Conservation (phyloP, 148 eudicot species). For the Mesembryanthemum crystallinum region DNA sequence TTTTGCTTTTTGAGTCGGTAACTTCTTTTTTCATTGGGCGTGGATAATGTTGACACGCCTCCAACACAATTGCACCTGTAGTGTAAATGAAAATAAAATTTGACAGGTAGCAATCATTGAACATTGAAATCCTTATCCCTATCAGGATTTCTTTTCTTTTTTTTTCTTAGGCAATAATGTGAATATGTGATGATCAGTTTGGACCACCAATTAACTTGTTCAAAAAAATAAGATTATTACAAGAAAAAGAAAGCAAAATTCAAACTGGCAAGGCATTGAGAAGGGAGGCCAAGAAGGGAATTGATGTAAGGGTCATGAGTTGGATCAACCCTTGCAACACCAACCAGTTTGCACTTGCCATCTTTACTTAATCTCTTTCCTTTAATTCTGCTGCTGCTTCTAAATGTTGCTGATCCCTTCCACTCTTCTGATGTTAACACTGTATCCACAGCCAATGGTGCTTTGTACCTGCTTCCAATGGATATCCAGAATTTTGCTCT, state of each 20-base stretch:
- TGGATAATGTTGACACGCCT: too few species aligned
- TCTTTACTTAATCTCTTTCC: conserved; percentile 19
- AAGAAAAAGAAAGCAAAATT: conserved; percentile 11
- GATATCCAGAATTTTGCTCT: conserved; percentile 23
- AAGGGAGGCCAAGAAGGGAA: conserved; percentile 15
- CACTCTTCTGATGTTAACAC: conserved; percentile 28
- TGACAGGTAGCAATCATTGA: too few species aligned
- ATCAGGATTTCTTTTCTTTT: too few species aligned
- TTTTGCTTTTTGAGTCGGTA: too few species aligned
- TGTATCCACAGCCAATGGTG: conserved; percentile 21
- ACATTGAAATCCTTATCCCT: too few species aligned
- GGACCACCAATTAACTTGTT: too few species aligned
- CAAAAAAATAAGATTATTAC: too few species aligned
- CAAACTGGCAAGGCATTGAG: conserved; percentile 17
- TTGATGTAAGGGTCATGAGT: conserved; percentile 15
- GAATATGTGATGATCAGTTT: too few species aligned
- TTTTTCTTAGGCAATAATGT: too few species aligned
- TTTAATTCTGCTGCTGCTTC: not conserved
- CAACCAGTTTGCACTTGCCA: conserved; percentile 16
- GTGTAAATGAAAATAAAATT: too few species aligned
- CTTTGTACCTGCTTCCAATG: conserved; percentile 23
- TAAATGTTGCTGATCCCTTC: conserved; percentile 1
- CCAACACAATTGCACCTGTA: too few species aligned
- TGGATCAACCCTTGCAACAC: conserved; percentile 22
- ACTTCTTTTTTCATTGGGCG: too few species aligned